These are phyloP conservation scores for Trichosporon coremiiforme DNA, from an alignment of 1,284 basidiomycete species.

Conservation along the genomic window DNA sequence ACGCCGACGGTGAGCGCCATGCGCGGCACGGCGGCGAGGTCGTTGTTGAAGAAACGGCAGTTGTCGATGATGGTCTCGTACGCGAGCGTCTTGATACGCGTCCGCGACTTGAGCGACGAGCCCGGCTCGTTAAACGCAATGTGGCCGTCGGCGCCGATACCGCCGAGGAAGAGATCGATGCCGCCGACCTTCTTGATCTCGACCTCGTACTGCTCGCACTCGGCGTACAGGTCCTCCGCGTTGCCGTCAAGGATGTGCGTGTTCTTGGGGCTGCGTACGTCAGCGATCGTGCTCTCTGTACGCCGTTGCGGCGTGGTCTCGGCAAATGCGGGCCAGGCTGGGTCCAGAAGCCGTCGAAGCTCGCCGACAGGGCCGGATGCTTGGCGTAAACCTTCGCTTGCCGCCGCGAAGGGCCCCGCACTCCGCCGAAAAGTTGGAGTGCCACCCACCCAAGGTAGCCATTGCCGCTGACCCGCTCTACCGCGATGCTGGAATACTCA, in stretches of 20 bases:
- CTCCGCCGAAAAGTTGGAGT: not conserved
- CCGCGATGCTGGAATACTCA: constrained; percentile 33
- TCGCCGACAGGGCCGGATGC: not conserved
- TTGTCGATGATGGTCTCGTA: constrained; percentile 91
- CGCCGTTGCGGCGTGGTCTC: no score
- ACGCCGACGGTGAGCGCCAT: constrained; percentile 92
- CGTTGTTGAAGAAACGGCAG: constrained; percentile 85
- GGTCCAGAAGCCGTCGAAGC: not conserved
- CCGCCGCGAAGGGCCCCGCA: not conserved
- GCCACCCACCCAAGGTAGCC: no score
- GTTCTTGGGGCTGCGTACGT: constrained; percentile 40
- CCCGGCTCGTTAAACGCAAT: constrained; percentile 88
- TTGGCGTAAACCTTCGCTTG: not conserved
- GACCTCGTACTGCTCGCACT: constrained; percentile 79
- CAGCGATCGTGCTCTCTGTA: not conserved
- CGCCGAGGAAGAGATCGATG: constrained; percentile 86
- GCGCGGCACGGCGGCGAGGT: constrained; percentile 73
- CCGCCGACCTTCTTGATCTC: constrained; percentile 76
- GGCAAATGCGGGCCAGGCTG: no score
- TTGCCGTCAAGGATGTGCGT: constrained; percentile 83
- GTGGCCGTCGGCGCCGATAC: constrained; percentile 87
- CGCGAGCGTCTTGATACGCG: constrained; percentile 88
- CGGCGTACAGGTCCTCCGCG: constrained; percentile 73
- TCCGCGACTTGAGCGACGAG: constrained; percentile 78
- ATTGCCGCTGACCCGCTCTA: not conserved